Percentiles rank a stretch among this genome's conserved stretches.
Conservation (phyloP, 306 rosid species). For the Cicer chorassanicum region DNA sequence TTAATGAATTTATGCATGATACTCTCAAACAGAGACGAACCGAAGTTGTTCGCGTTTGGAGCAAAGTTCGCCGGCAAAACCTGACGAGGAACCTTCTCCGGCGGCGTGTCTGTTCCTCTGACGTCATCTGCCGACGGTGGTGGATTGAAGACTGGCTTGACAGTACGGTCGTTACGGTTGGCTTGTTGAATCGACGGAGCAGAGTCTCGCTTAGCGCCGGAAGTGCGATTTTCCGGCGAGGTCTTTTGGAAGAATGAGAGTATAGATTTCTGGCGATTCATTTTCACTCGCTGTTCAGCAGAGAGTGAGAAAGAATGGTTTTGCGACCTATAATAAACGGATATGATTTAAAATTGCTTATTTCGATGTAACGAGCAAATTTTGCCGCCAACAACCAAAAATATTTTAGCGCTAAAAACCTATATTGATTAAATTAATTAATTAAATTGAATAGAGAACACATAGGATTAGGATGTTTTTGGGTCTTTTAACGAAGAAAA, state of each 20-base stretch:
- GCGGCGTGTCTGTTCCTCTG: conserved; percentile 92
- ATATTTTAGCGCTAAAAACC: background rate
- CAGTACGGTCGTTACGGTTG: conserved; percentile 26
- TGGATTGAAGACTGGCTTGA: conserved; percentile 31
- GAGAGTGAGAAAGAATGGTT: background rate
- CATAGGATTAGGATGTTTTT: no score
- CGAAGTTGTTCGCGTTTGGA: conserved; percentile 44
- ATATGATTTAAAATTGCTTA: background rate
- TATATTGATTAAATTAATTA: no score
- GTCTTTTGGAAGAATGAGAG: conserved; percentile 77
- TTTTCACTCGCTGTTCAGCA: conserved; percentile 32
- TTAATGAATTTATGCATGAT: conserved; percentile 82
- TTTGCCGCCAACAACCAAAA: background rate
- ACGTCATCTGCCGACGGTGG: conserved; percentile 57
- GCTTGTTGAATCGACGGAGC: conserved; percentile 40
- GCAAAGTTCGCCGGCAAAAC: conserved; percentile 52
- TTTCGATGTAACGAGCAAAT: background rate
- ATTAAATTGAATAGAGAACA: no score
- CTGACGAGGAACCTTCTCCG: conserved; percentile 89
- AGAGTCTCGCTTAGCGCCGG: conserved; percentile 43
- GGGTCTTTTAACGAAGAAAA: no score
- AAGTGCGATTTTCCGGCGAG: conserved; percentile 47
- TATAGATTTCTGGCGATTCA: conserved; percentile 87
- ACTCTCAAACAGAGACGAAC: conserved; percentile 66
- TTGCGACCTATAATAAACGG: background rate